Base-by-base conservation (phyloP, 495 filamentous ascomycete species). In the Daldinia concentrica region DNA sequence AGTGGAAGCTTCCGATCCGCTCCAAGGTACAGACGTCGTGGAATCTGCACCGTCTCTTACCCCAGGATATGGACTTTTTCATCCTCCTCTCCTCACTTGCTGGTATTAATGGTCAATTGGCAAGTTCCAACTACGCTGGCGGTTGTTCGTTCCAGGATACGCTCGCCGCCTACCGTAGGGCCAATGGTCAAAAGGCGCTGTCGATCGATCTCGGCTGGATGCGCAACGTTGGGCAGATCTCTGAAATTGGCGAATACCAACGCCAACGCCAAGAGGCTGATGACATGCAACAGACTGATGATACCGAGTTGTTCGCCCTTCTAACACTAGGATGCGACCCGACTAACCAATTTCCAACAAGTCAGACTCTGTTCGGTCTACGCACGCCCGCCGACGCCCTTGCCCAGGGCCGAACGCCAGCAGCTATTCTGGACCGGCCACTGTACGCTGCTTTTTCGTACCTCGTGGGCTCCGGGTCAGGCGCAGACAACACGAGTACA, bases 61-160 rank as follows among this genome's bases (percentile, higher is more conserved):
- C 50, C 32, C 51, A 67, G 45, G 62, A 60, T 41, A 78, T 90
- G 0, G 88, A 89, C 68, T 90, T 90, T 76, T 89, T 90, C 73
- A 70, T 88, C 39, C 75, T 70, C 6, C 66, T 75, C 19, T 62
- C 73, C 22, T 87, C 85, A 12, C 66, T 86, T 0, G 68, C 81
- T 0, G 83, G 79, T 14, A 64, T 84, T 2, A 68, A 84, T 29
- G 86, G 86, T 2, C 82, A 74, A 50, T 65, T n/a, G 80, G 82
- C 1, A 84, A 89, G 75, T 75, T 90, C 82, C 22, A 85, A 86
- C 22, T 90, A 90, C 66, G 79, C 85, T 3, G 85, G 86, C 1
- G 85, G 82, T 12, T 88, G 87, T 68, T 80, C 82, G 15, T 89
- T 84, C 71, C 76, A 86, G 11, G 85, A 84, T 61, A 75, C 78